Conservation (phyloP, 306 rosid species). For the Inga laurina region DNA sequence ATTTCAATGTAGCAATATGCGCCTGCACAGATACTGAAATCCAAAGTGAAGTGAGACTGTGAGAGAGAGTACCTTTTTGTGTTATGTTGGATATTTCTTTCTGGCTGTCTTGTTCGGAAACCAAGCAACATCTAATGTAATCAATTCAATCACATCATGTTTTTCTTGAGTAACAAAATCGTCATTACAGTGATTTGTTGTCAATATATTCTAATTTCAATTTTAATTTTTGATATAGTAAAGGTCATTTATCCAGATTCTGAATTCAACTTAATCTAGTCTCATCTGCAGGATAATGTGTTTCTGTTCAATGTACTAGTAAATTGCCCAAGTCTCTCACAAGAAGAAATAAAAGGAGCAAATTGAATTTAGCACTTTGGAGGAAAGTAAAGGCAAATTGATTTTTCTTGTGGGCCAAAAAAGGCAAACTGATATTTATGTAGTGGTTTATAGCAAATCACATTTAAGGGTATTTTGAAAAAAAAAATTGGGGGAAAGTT, state of each 20-base stretch:
- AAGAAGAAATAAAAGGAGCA: neutral
- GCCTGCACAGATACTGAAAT: slow-evolving; percentile 35
- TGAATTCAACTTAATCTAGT: neutral
- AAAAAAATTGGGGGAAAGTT: too few species aligned
- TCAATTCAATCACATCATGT: neutral
- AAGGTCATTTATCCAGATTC: neutral
- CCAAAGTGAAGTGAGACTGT: slow-evolving; percentile 20
- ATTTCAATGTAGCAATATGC: slow-evolving; percentile 36
- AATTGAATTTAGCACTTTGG: neutral
- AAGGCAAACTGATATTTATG: neutral
- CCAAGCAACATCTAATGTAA: neutral
- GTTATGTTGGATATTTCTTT: slow-evolving; percentile 23
- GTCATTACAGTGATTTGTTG: neutral
- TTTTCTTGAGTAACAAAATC: too few species aligned
- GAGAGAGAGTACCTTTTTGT: slow-evolving; percentile 24
- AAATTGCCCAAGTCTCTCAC: neutral
- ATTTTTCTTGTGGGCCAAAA: too few species aligned
- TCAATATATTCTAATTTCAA: neutral
- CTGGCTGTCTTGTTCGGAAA: neutral
- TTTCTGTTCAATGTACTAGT: too few species aligned
- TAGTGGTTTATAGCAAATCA: too few species aligned
- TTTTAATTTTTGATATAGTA: neutral
- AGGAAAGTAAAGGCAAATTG: neutral
- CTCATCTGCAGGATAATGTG: neutral
- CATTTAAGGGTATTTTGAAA: too few species aligned